Evolutionary conservation across 805 yeast species (phyloP).

Genomic region (Cyberlindnera maritima): DNA sequence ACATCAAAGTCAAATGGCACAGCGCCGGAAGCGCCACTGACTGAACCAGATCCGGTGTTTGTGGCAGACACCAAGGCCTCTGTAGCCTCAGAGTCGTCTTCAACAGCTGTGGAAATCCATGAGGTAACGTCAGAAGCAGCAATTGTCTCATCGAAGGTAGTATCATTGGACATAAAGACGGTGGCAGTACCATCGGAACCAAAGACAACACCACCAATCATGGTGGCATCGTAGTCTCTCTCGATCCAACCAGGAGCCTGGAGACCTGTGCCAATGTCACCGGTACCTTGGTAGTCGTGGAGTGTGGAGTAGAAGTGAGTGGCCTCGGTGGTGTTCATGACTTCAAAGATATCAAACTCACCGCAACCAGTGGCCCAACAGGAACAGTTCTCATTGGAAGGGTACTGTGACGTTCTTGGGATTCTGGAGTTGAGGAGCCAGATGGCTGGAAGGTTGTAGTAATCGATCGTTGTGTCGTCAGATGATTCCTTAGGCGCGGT

Average conservation of each 20-base stretch:
- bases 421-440: conserved; percentile 74
- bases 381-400: conserved; percentile 58
- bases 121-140: conserved; percentile 39
- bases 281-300: conserved; percentile 76
- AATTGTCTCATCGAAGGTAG: conserved; percentile 47
- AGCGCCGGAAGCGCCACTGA: conserved; percentile 15
- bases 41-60: conserved; percentile 35
- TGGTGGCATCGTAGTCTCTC: conserved; percentile 48
- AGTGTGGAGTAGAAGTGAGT: conserved; percentile 60
- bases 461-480: conserved; percentile 26
- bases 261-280: conserved; percentile 57
- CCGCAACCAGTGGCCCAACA: conserved; percentile 81
- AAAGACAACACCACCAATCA: conserved; percentile 73
- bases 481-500: conserved; percentile 57
- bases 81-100: conserved; percentile 30
- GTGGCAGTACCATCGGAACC: conserved; percentile 57
- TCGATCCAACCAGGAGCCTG: conserved; percentile 52
- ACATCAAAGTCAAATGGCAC: conserved; percentile 18
- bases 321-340: conserved; percentile 59
- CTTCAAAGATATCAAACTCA: conserved; percentile 75
- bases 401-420: conserved; percentile 74
- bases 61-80: conserved; percentile 33
- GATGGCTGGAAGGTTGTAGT: conserved; percentile 69
- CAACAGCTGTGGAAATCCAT: conserved; percentile 41
- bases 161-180: conserved; percentile 56